Percentiles rank a stretch among this genome's conserved stretches.
Evolutionary conservation across 2,329 filamentous ascomycete species (phyloP).

Genomic region (Sclerotinia spermophila): DNA sequence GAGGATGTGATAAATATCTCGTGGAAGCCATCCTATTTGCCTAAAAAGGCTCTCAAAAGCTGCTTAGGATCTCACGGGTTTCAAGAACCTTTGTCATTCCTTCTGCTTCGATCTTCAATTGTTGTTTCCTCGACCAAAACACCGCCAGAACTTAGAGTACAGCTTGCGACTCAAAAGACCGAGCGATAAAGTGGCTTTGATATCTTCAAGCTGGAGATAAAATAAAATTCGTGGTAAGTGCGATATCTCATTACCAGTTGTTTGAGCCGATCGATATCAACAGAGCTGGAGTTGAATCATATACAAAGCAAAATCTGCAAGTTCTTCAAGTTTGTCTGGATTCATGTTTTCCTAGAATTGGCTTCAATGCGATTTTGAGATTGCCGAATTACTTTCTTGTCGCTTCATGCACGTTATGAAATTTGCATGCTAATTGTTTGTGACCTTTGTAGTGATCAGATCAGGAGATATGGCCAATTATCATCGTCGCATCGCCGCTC

Average conservation of each 20-base stretch:
- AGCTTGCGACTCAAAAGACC: background rate
- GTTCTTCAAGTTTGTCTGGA: background rate
- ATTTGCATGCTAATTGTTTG: constrained; percentile 2
- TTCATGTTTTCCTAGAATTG: background rate
- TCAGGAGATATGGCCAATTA: background rate
- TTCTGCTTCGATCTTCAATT: background rate
- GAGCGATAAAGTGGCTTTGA: background rate
- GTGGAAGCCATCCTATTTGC: background rate
- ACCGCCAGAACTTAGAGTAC: background rate
- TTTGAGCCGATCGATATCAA: background rate
- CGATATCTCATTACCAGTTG: background rate
- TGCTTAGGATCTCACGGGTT: background rate
- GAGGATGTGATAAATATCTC: background rate
- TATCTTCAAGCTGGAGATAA: background rate
- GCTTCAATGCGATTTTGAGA: background rate
- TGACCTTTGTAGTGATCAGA: background rate
- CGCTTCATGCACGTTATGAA: background rate
- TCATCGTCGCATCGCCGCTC: background rate
- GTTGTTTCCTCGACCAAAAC: background rate
- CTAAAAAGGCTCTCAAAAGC: background rate
- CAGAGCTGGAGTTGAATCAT: background rate
- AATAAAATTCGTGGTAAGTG: background rate
- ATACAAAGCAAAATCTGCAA: too few relatives aligned
- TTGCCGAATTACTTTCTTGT: background rate
- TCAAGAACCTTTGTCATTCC: background rate